Base-by-base conservation (phyloP, 495 filamentous ascomycete species). In the Lichenothelia convexa region DNA sequence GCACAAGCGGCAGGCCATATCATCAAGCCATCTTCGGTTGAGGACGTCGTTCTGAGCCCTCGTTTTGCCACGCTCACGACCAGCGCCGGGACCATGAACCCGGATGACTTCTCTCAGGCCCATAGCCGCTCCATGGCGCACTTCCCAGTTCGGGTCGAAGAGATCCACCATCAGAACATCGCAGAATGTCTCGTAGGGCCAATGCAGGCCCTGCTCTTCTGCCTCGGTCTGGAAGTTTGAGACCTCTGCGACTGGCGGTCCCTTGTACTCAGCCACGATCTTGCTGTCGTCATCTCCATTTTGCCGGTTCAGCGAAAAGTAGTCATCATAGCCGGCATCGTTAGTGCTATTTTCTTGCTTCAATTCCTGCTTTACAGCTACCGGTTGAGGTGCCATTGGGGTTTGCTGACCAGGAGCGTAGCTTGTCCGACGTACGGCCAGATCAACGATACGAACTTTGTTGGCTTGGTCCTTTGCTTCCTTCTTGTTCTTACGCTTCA, bases 111-210 rank as follows among this genome's bases (percentile, higher is more conserved):
- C 91, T 46, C 91, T 73, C 20, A 97, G 60, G 21, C 83, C 91
- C 77, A 97, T 87, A 16, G 89, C 85, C 30, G 89, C 87, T 41
- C 89, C 89, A 58, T 97, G 89, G n/a, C 89, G 75, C 22, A 85
- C 80, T 57, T 97, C 89, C 89, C 89, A 97, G 46, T 82, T 73
- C 3, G 75, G 64, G 61, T 97, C 87, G 45, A 97, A 93, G 11
- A 97, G 64, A 53, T 97, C 89, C 31, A 93, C 65, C 44, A 73
- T 83, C 33, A 97, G 68, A 46, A 93, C 79, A 44, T 95, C 89
- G 56, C 85, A 95, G 37, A 95, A 74, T 34, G 80, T 75, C 45
- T 94, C 86, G 49, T 75, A 89, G 3, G 89, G 89, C 89, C 89
- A 97, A 50, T 84, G 80, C n/a, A 68, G 62, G 15, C 83, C 82